A percentile compares a stretch with the other conserved stretches of the same genome.
These are phyloP conservation scores for Eucalyptus marginata DNA, from an alignment of 345 rosid genomes.

Conservation along the genomic window DNA sequence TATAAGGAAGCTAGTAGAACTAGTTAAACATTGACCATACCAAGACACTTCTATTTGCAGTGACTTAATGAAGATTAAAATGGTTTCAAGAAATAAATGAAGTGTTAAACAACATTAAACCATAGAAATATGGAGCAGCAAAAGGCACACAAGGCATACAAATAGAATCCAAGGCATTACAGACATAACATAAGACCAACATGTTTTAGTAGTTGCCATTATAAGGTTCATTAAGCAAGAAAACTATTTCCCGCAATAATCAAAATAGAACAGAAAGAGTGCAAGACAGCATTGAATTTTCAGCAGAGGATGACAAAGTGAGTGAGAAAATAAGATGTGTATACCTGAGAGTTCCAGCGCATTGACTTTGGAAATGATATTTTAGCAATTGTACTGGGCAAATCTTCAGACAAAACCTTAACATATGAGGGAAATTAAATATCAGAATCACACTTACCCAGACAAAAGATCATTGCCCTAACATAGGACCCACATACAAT, in stretches of 20 bases:
- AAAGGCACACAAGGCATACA: not conserved
- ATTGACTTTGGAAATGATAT: constrained; percentile 88
- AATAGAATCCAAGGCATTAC: not conserved
- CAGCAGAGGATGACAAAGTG: not conserved
- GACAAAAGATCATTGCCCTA: not conserved
- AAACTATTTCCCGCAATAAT: not conserved
- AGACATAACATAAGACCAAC: not conserved
- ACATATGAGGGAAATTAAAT: not conserved
- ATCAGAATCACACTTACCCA: not conserved
- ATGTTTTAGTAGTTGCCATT: not conserved
- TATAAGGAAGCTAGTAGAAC: not conserved
- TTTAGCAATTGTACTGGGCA: constrained; percentile 59
- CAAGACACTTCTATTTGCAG: not conserved
- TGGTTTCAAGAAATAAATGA: not conserved
- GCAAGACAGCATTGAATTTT: not conserved
- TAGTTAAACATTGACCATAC: not conserved
- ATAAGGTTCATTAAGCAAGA: not conserved
- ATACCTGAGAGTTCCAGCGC: constrained; percentile 95
- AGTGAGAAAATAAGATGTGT: not conserved
- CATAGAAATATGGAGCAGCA: not conserved
- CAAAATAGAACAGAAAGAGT: not conserved
- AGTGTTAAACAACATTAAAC: not conserved
- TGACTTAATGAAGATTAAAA: not conserved
- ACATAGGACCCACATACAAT: not conserved
- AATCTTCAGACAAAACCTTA: constrained; percentile 80